Percentiles rank a stretch among this genome's conserved stretches.
These are phyloP conservation scores for Nymphaea colorata DNA, from an alignment of 164 flowering plant species.

Conservation along the genomic window DNA sequence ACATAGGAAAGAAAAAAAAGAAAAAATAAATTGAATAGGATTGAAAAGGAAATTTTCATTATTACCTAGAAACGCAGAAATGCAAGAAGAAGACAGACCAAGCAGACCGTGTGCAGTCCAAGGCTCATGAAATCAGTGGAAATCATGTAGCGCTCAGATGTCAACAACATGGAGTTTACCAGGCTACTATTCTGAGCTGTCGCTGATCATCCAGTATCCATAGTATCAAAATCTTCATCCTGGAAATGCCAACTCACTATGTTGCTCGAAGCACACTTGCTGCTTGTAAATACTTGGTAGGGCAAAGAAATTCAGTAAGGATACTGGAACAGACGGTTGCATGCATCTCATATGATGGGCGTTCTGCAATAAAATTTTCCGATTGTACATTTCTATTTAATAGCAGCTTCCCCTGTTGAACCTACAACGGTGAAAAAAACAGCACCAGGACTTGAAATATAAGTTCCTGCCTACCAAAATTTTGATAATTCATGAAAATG, in stretches of 20 bases:
- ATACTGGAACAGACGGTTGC: constrained; percentile 20
- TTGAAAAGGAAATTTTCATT: too few relatives aligned
- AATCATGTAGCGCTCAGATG: constrained; percentile 22
- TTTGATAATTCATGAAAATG: neutral
- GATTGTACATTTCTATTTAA: constrained; percentile 26
- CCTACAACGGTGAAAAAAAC: constrained; percentile 15
- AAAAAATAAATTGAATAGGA: too few relatives aligned
- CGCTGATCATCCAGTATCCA: neutral
- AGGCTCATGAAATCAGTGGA: constrained; percentile 14
- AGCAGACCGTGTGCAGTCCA: constrained; percentile 20
- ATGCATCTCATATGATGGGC: constrained; percentile 15
- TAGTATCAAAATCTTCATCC: constrained; percentile 10
- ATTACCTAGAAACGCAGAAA: neutral
- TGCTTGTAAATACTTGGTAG: constrained; percentile 5
- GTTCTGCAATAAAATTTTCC: constrained; percentile 34
- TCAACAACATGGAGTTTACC: constrained; percentile 32
- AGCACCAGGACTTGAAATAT: neutral
- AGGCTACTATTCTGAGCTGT: neutral
- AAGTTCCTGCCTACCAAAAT: neutral
- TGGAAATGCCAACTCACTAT: constrained; percentile 17
- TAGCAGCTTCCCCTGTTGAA: constrained; percentile 26
- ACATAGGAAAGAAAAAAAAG: neutral
- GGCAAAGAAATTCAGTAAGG: neutral
- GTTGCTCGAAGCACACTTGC: constrained; percentile 29
- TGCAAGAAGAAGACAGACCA: constrained; percentile 8